phyloP scores from a whole-genome alignment of 83 land plant species.

The Diphasiastrum complanatum region DNA sequence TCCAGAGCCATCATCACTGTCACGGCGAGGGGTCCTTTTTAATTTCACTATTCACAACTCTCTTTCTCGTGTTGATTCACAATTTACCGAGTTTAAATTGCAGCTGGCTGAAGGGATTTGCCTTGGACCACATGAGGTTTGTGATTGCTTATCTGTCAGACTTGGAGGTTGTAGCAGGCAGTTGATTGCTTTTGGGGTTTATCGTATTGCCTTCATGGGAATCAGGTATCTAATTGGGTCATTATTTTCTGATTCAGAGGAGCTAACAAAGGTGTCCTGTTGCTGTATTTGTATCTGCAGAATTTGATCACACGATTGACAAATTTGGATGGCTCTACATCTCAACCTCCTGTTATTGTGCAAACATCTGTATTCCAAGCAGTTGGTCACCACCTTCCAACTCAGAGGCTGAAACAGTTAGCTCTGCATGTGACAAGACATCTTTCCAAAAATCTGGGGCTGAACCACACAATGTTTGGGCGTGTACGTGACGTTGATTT shows the following conservation, averaged over 20 bases:
- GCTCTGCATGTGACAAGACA: slow-evolving; percentile 47
- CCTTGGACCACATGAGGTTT: slow-evolving; percentile 51
- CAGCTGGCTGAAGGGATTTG: slow-evolving; percentile 48
- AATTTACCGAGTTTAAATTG: slow-evolving; percentile 36
- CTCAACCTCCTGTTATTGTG: slow-evolving; percentile 40
- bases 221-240: not conserved
- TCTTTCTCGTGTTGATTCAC: slow-evolving; percentile 37
- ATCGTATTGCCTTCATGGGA: not conserved
- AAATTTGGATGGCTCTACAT: slow-evolving; percentile 54
- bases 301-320: slow-evolving; percentile 50
- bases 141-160: not conserved
- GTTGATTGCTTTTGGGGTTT: not conserved
- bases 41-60: slow-evolving; percentile 54
- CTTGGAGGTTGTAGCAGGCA: not conserved
- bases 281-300: slow-evolving; percentile 32
- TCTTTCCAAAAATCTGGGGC: slow-evolving; percentile 52
- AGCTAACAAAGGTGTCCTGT: not conserved
- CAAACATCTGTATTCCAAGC: slow-evolving; percentile 50
- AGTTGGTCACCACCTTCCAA: slow-evolving; percentile 36
- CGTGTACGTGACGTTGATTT: slow-evolving; percentile 55
- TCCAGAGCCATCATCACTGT: slow-evolving; percentile 46
- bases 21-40: slow-evolving; percentile 42
- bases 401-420: slow-evolving; percentile 47
- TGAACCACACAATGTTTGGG: slow-evolving; percentile 67
- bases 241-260: not conserved